Base-by-base conservation (phyloP, 768 basidiomycete species). In the Hydnomerulius pinastri region DNA sequence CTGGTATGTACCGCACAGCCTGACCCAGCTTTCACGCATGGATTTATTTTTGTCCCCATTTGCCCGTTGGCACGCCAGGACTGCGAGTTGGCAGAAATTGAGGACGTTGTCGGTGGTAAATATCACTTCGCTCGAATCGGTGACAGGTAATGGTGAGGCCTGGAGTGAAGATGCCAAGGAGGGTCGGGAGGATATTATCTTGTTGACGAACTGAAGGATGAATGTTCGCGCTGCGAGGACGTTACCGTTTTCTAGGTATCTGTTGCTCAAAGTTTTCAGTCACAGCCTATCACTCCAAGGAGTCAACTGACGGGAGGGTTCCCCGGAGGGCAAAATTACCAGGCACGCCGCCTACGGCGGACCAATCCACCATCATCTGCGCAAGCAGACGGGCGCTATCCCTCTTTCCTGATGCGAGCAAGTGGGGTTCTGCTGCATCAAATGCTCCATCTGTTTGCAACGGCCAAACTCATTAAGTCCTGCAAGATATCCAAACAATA, bases 181-280 rank as follows among this genome's bases (percentile, higher is more conserved):
- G 10, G 78, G 73, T 47, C 78, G 66, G 15, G 75, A 68, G 17
- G 76, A 63, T 39, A 86, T 74, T 6, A 90, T 71, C 49, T 81
- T 80, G 43, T 85, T 76, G 41, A 86, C 77, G 66, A 89, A 92
- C 42, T 85, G 81, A n/a, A 78, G 75, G 65, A 96, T 85, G 76
- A 98, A 97, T n/a, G 87, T 83, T n/a, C 84, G 83, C 4, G 96
- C 91, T 4, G 90, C 90, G n/a, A 92, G 82, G 62, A 99, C 87
- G 56, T 93, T 93, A 13, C 92, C 91, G 46, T 92, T 90, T 54
- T 80, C 80, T 20, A 94, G 74, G 61, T 90, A 90, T 50, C 89
- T 91, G 60, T 13, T 29, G 33, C 42, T 27, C 46, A 38, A 50
- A 24, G 41, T 21, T 18, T 21, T 64, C 12, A 55, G 37, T 32